These are phyloP conservation scores for Suhomyces terraborum DNA, from an alignment of 1,139 yeast genomes.

Conservation along the genomic window DNA sequence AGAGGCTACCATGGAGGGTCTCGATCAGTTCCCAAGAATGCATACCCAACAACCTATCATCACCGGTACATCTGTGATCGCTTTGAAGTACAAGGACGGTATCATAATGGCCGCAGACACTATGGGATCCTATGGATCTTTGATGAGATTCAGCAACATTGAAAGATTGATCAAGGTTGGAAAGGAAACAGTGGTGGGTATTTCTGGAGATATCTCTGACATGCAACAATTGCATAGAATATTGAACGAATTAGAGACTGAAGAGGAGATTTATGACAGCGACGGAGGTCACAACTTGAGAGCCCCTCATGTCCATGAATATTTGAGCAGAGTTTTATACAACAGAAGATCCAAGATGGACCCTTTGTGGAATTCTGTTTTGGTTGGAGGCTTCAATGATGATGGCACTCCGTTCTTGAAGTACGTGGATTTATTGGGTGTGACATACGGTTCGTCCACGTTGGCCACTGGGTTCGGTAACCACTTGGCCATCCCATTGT, in stretches of 20 bases:
- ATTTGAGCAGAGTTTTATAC: constrained; percentile 81
- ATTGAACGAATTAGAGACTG: constrained; percentile 71
- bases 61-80: constrained; percentile 94
- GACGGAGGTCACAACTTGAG: constrained; percentile 72
- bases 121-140: constrained; percentile 89
- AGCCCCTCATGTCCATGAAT: constrained; percentile 88
- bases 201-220: constrained; percentile 94
- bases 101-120: constrained; percentile 94
- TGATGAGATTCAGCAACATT: constrained; percentile 80
- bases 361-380: constrained; percentile 93
- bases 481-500: constrained; percentile 87
- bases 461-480: constrained; percentile 97
- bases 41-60: constrained; percentile 93
- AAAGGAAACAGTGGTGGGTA: constrained; percentile 81
- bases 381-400: constrained; percentile 87
- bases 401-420: constrained; percentile 68
- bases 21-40: constrained; percentile 60
- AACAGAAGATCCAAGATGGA: constrained; percentile 88
- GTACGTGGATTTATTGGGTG: constrained; percentile 90
- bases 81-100: constrained; percentile 87
- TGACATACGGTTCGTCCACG: constrained; percentile 83
- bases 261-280: constrained; percentile 77
- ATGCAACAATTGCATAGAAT: constrained; percentile 78
- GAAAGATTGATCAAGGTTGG: constrained; percentile 88
- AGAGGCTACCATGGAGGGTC: constrained; percentile 23